Conservation (phyloP, 2,329 filamentous ascomycete species). For the Trichoderma guizhouense region DNA sequence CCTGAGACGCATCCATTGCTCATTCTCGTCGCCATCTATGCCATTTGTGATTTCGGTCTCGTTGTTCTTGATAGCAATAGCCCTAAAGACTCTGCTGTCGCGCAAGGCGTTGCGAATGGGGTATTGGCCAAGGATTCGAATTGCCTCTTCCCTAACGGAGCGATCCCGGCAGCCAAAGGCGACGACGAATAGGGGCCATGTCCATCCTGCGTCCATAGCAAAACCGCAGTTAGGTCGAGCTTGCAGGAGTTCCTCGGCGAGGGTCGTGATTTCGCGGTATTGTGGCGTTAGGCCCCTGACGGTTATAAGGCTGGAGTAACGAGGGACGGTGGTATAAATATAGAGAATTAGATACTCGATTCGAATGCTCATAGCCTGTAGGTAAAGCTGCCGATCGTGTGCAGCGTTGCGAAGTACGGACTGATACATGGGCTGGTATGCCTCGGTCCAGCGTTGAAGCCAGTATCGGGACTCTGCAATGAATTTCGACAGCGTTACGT, state of each 20-base stretch:
- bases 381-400: slow-evolving; percentile 27
- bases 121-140: slow-evolving; percentile 39
- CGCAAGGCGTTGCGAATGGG: slow-evolving; percentile 44
- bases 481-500: slow-evolving; percentile 31
- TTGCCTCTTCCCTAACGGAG: slow-evolving; percentile 38
- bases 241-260: slow-evolving; percentile 37
- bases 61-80: slow-evolving; percentile 38
- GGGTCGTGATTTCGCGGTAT: slow-evolving; percentile 40
- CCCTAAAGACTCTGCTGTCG: slow-evolving; percentile 40
- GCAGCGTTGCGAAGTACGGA: slow-evolving; percentile 25
- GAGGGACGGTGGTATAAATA: slow-evolving; percentile 38
- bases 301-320: slow-evolving; percentile 36
- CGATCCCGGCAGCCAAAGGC: slow-evolving; percentile 41
- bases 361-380: slow-evolving; percentile 39
- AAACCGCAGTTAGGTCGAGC: slow-evolving; percentile 38
- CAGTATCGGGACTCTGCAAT: slow-evolving; percentile 37
- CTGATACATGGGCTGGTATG: slow-evolving; percentile 38
- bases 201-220: slow-evolving; percentile 45
- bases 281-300: slow-evolving; percentile 40
- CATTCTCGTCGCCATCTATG: slow-evolving; percentile 31
- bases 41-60: slow-evolving; percentile 34
- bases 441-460: slow-evolving; percentile 39
- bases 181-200: slow-evolving; percentile 42
- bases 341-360: slow-evolving; percentile 43
- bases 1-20: slow-evolving; percentile 40